Evolutionary conservation across 306 rosid genomes (phyloP).

Genomic region (Medicago lupulina): DNA sequence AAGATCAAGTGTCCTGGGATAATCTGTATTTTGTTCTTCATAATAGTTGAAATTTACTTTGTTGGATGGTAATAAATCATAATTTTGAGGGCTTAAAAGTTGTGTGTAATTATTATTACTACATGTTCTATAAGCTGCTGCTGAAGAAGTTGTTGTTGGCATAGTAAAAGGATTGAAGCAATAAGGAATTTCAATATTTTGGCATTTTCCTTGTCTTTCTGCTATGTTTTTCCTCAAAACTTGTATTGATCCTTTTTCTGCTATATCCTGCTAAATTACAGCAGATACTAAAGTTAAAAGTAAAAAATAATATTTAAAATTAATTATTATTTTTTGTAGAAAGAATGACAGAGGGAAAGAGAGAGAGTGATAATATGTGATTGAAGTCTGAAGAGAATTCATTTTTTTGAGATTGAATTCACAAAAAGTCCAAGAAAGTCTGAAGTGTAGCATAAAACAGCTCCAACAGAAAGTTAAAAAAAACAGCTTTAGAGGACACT

Average conservation of each 20-base stretch:
- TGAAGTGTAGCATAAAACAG: slow-evolving; percentile 44
- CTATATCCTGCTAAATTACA: slow-evolving; percentile 40
- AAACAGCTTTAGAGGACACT: slow-evolving; percentile 48
- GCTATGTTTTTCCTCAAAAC: slow-evolving; percentile 39
- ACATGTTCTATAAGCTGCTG: slow-evolving; percentile 37
- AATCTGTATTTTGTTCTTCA: slow-evolving; percentile 36
- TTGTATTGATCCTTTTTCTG: slow-evolving; percentile 47
- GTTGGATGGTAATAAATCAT: slow-evolving; percentile 27
- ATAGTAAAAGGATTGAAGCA: slow-evolving; percentile 32
- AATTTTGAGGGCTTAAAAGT: slow-evolving; percentile 13
- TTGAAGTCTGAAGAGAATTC: slow-evolving; percentile 22
- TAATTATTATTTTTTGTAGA: too few relatives aligned
- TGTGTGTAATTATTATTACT: background rate
- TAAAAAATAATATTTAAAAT: too few relatives aligned
- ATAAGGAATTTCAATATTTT: slow-evolving; percentile 42
- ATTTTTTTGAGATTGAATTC: slow-evolving; percentile 27
- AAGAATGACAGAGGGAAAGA: background rate
- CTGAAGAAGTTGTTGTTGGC: background rate
- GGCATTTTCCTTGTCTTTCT: slow-evolving; percentile 41
- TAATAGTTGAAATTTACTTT: slow-evolving; percentile 37
- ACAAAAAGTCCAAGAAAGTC: slow-evolving; percentile 43
- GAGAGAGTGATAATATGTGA: background rate
- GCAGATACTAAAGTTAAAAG: background rate
- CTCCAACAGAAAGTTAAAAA: slow-evolving; percentile 50
- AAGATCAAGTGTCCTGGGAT: slow-evolving; percentile 59